Evolutionary conservation across 306 rosid genomes (phyloP).

Genomic region (Cicer cuneatum): DNA sequence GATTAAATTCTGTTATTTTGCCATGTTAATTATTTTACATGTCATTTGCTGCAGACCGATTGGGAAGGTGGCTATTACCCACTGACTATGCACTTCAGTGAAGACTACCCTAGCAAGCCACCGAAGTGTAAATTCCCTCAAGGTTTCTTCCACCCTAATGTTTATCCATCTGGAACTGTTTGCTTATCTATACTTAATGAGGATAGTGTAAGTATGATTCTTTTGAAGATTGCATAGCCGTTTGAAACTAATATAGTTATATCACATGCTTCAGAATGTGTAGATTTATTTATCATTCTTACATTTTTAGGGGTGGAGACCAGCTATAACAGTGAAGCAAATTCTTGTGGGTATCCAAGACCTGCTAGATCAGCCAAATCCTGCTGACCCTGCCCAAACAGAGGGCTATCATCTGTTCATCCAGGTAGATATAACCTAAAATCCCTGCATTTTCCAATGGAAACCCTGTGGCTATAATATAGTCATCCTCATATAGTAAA

Average conservation of each 20-base stretch:
- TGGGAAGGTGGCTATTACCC: conserved; percentile 98
- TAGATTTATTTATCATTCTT: conserved; percentile 7
- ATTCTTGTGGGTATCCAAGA: conserved; percentile 97
- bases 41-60: conserved; percentile 77
- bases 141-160: conserved; percentile 98
- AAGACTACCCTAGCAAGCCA: conserved; percentile 98
- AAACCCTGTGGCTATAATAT: neutral
- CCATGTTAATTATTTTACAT: conserved; percentile 6
- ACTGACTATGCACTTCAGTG: conserved; percentile 91
- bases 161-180: conserved; percentile 97
- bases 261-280: neutral
- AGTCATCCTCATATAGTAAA: conserved; percentile 1
- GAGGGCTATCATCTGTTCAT: conserved; percentile 98
- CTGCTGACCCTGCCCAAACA: conserved; percentile 97
- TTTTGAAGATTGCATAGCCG: neutral
- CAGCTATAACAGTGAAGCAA: conserved; percentile 96
- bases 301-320: conserved; percentile 89
- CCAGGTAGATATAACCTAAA: conserved; percentile 64
- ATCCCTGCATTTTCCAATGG: conserved; percentile 4
- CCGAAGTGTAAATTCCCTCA: conserved; percentile 94
- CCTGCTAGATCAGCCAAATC: conserved; percentile 91
- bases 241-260: conserved; percentile 1
- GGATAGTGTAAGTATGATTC: conserved; percentile 77
- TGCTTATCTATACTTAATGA: conserved; percentile 95
- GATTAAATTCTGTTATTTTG: conserved; percentile 10